Evolutionary conservation across 352 stramenopile species (phyloP).

Genomic region (Phytophthora ohioensis): DNA sequence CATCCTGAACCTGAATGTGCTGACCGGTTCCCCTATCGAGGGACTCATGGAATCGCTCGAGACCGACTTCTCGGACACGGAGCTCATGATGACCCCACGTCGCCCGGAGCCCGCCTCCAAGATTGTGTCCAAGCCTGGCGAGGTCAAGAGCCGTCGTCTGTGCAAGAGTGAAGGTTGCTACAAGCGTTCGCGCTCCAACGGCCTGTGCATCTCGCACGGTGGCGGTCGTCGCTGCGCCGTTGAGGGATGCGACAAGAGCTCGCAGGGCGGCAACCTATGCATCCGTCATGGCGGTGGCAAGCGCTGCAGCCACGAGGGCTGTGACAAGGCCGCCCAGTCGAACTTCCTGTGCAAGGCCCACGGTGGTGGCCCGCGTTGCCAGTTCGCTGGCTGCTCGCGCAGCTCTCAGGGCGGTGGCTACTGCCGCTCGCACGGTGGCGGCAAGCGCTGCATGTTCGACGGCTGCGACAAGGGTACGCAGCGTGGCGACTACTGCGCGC

Average conservation of each 20-base stretch:
- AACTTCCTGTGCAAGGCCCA: constrained; percentile 91
- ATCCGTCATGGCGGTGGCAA: constrained; percentile 89
- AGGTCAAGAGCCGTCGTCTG: constrained; percentile 58
- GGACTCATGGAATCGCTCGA: constrained; percentile 80
- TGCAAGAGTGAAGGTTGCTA: constrained; percentile 83
- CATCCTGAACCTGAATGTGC: constrained; percentile 83
- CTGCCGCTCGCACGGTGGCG: constrained; percentile 87
- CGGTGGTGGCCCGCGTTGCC: constrained; percentile 83
- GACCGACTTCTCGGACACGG: constrained; percentile 72
- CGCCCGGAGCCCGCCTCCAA: constrained; percentile 27
- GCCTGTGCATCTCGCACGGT: constrained; percentile 87
- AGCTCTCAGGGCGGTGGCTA: constrained; percentile 83
- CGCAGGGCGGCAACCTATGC: constrained; percentile 84
- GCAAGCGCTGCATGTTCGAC: constrained; percentile 87
- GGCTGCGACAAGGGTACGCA: constrained; percentile 90
- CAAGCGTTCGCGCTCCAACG: constrained; percentile 89
- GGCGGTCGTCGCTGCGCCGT: constrained; percentile 81
- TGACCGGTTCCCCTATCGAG: constrained; percentile 68
- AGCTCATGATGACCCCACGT: constrained; percentile 68
- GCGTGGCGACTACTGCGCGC: constrained; percentile 86
- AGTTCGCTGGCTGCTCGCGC: constrained; percentile 67
- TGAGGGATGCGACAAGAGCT: constrained; percentile 84
- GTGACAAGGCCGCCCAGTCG: constrained; percentile 83
- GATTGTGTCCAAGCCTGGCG: constrained; percentile 13
- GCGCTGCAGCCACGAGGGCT: constrained; percentile 80